A percentile compares a stretch with the other conserved stretches of the same genome.
These are phyloP conservation scores for Hanseniaspora gamundiae DNA, from an alignment of 1,139 yeast species.

Conservation along the genomic window DNA sequence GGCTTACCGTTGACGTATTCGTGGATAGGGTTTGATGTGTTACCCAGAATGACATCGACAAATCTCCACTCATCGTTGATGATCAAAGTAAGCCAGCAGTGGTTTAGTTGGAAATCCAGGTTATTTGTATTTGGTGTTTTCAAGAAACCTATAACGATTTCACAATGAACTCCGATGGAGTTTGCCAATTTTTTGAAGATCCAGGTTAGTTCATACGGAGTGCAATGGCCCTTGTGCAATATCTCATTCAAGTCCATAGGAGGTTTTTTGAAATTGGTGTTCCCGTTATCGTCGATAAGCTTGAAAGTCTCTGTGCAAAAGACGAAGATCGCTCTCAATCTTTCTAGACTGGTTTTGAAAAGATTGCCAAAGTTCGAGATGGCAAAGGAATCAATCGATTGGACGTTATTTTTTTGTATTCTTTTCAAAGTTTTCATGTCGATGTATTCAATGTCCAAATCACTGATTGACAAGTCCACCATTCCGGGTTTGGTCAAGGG, in stretches of 20 bases:
- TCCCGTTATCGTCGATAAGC: slow-evolving; percentile 27
- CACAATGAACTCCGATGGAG: slow-evolving; percentile 59
- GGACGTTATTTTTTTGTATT: slow-evolving; percentile 19
- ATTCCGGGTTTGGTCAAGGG: slow-evolving; percentile 20
- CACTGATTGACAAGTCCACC: slow-evolving; percentile 23
- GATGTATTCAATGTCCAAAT: slow-evolving; percentile 23
- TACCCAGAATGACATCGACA: slow-evolving; percentile 58
- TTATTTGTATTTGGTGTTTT: slow-evolving; percentile 55
- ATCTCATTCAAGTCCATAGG: slow-evolving; percentile 21
- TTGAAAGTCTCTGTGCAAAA: slow-evolving; percentile 42
- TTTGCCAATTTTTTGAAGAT: slow-evolving; percentile 64
- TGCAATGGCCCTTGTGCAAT: slow-evolving; percentile 34
- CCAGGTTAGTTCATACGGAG: slow-evolving; percentile 68
- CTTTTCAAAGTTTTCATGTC: slow-evolving; percentile 21
- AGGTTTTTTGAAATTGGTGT: slow-evolving; percentile 21
- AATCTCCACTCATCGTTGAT: slow-evolving; percentile 70
- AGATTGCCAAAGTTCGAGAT: slow-evolving; percentile 20
- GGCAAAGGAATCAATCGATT: slow-evolving; percentile 33
- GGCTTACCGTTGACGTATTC: slow-evolving; percentile 25
- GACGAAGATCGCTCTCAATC: slow-evolving; percentile 49
- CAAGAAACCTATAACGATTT: slow-evolving; percentile 70
- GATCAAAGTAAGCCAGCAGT: slow-evolving; percentile 77
- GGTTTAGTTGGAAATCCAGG: slow-evolving; percentile 49
- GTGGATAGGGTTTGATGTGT: slow-evolving; percentile 38
- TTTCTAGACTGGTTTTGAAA: slow-evolving; percentile 40